Evolutionary conservation across 108 stramenopile species (phyloP), one percentile per base, ranked within the genome.

Genomic region (Ochromonas danica): DNA sequence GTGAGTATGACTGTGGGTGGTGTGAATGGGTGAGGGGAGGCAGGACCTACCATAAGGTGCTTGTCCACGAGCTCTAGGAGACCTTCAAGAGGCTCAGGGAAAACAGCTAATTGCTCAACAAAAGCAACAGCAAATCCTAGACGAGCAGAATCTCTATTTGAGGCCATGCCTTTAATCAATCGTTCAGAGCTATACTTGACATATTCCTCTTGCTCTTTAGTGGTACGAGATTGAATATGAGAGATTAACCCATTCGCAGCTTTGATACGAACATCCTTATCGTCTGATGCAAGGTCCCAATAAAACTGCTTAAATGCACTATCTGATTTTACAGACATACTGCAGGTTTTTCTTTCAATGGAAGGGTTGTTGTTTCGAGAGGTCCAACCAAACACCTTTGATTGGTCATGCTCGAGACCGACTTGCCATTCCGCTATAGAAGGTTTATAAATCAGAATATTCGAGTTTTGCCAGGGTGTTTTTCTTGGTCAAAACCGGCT

Each of bases 251-350:
- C 33, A 70, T 10, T 31, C 22, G 39, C 67, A 10, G 39, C 36
- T 14, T 10, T 22, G 10, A 10, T 70, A 17, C 67, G 40, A 22
- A 70, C 67, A 70, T 70, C 67, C 17, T 10, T 17, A 70, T 40
- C 67, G 33, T 70, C 40, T 10, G 17, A 14, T 22, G 67, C 67
- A 10, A 70, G 22, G 67, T 70, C 67, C 67, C 67, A 70, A 70
- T 31, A 70, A 22, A 17, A 22, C 36, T 70, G 36, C 67, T 31
- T 70, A 70, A 70, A 70, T 31, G 14, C 40, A 17, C 22, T 70
- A 31, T 57, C 51, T 57, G 10, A 22, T 17, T 17, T 57, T 22
- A 57, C 51, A 57, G 10, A 17, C 51, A 57, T 57, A n/a, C n/a
- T n/a, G n/a, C n/a, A n/a, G n/a, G n/a, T n/a, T n/a, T n/a, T n/a